Conservation (phyloP, 176 grass and related monocot genomes). For the Saccharum officinarum region DNA sequence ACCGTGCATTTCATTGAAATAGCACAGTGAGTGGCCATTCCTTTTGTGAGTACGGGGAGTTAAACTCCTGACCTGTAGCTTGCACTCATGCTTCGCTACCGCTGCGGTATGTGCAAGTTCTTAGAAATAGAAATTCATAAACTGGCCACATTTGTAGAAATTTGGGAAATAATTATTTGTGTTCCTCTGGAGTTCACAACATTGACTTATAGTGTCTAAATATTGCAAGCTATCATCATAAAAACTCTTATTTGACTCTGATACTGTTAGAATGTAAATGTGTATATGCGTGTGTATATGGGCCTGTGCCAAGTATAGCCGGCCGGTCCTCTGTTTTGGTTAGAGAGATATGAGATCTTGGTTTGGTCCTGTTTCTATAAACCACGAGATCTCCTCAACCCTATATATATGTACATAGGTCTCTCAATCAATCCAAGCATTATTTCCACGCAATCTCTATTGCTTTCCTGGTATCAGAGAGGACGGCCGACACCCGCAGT, state of each 20-base stretch:
- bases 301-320: too few species aligned
- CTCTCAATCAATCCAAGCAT: too few species aligned
- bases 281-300: too few species aligned
- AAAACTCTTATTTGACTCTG: neutral
- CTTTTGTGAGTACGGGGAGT: neutral
- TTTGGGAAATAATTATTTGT: neutral
- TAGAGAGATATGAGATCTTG: too few species aligned
- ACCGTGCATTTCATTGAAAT: neutral
- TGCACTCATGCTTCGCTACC: neutral
- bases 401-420: too few species aligned
- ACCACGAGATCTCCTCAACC: too few species aligned
- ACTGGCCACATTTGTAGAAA: neutral
- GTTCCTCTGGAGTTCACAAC: neutral
- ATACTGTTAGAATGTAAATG: neutral
- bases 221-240: neutral
- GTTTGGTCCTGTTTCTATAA: too few species aligned
- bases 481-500: too few species aligned
- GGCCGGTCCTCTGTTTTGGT: too few species aligned
- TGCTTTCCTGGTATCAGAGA: too few species aligned
- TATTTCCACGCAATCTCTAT: too few species aligned
- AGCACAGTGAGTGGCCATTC: neutral
- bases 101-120: neutral
- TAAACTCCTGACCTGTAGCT: neutral
- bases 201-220: neutral
- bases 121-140: slow-evolving; percentile 8